phyloP scores from a whole-genome alignment of 768 basidiomycete genomes.

The Fomitopsis pulvina region DNA sequence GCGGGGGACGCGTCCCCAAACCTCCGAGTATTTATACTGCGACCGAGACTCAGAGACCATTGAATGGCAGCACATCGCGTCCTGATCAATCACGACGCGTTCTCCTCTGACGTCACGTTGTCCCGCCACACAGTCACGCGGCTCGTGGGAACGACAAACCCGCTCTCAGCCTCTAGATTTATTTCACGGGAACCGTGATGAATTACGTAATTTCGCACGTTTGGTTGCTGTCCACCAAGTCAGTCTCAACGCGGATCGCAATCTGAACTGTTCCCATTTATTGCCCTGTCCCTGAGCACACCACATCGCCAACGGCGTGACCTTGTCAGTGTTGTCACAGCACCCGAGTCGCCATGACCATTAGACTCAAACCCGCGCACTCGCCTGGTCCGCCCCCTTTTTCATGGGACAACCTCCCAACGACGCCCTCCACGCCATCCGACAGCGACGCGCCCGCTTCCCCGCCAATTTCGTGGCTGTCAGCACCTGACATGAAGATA shows the following conservation, averaged over 20 bases:
- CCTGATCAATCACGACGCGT: conserved; percentile 9
- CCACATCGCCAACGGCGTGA: too few relatives aligned
- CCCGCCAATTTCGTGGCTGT: conserved; percentile 81
- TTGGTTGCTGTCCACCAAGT: too few relatives aligned
- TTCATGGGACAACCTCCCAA: conserved; percentile 47
- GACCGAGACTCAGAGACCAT: neutral
- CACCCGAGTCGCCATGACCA: conserved; percentile 25
- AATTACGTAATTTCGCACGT: neutral
- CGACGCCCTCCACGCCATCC: conserved; percentile 27
- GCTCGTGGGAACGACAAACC: neutral
- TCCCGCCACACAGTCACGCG: neutral
- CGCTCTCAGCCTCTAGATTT: neutral
- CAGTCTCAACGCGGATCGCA: neutral
- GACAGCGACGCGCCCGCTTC: conserved; percentile 38
- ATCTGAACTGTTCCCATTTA: neutral
- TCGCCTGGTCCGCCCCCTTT: conserved; percentile 47
- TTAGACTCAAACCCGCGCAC: conserved; percentile 34
- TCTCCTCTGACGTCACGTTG: conserved; percentile 14
- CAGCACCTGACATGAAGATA: conserved; percentile 81
- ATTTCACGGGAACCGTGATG: neutral
- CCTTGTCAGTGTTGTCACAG: neutral
- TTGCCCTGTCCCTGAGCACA: too few relatives aligned
- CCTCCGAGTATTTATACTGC: conserved; percentile 3
- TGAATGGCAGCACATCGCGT: conserved; percentile 1
- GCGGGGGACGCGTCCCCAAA: conserved; percentile 5